Evolutionary conservation across 441 rosid species (phyloP).

Genomic region (Arabidopsis hybrid): DNA sequence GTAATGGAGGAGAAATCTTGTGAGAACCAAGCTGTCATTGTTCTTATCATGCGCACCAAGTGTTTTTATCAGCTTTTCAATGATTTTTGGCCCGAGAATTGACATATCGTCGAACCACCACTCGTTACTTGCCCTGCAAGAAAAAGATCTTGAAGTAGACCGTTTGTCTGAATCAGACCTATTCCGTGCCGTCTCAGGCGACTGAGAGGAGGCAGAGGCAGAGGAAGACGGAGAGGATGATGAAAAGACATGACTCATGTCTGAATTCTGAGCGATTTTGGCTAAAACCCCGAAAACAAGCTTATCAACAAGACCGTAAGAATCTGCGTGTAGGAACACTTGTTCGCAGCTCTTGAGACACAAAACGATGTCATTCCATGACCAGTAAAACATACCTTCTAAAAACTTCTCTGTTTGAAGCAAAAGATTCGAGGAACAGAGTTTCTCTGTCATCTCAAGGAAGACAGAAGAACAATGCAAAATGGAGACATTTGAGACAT

Average conservation of each 20-base stretch:
- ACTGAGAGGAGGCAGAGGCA: conserved; percentile 34
- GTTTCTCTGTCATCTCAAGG: conserved; percentile 70
- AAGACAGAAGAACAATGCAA: conserved; percentile 66
- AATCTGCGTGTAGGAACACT: conserved; percentile 59
- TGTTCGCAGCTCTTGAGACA: conserved; percentile 66
- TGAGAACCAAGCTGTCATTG: conserved; percentile 62
- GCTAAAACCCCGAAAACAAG: conserved; percentile 58
- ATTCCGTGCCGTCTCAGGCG: conserved; percentile 54
- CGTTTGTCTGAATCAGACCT: conserved; percentile 49
- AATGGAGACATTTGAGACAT: conserved; percentile 57
- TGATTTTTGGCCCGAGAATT: conserved; percentile 53
- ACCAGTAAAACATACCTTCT: conserved; percentile 65
- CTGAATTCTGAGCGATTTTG: conserved; percentile 66
- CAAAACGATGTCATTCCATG: conserved; percentile 61
- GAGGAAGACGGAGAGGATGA: conserved; percentile 61
- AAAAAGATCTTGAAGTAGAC: conserved; percentile 48
- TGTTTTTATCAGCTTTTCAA: conserved; percentile 55
- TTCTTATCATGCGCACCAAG: conserved; percentile 59
- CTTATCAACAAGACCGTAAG: conserved; percentile 60
- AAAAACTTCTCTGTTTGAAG: conserved; percentile 61
- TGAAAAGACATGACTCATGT: conserved; percentile 47
- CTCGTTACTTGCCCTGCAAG: conserved; percentile 50
- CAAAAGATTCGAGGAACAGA: conserved; percentile 59
- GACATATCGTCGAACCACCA: conserved; percentile 87
- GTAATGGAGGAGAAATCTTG: conserved; percentile 76